Evolutionary conservation across 192 early-diverging fungal genomes (phyloP), one percentile per base, ranked within the genome.

Genomic region (Phlyctochytrium arcticum): DNA sequence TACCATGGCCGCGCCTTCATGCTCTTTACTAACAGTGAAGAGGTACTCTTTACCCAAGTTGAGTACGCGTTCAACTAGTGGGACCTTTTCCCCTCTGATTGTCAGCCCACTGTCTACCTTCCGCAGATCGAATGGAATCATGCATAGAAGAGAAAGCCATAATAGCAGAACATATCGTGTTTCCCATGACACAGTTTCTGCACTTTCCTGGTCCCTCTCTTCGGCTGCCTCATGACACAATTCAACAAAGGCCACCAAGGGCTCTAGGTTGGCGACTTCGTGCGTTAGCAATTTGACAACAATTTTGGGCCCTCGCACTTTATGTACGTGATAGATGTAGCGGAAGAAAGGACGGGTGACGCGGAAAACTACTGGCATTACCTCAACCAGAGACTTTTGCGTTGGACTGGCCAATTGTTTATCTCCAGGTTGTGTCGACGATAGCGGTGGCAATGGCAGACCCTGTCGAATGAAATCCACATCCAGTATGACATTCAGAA

Each of bases 121-220:
- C 57, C 79, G 83, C 10, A 99, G 76, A 67, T 98, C 94, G 72
- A 99, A 99, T 4, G 97, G 97, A 32, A 95, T 86, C 90, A 95
- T 96, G 49, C 85, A 85, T 69, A 98, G 80, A n/a, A 97, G 81
- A 7, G 95, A 95, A 12, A 98, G 75, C 94, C 95, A 98, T 10
- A 99, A 80, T 23, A 96, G 67, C 15, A 89, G 73, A 15, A 94
- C 72, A 60, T 92, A 98, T 12, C 92, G 84, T 1, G 82, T 81
- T 26, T 88, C 85, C 96, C 96, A 99, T n/a, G n/a, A n/a, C 15
- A 57, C 36, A 2, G 32, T 10, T 30, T 48, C 54, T 32, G 51
- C n/a, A n/a, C n/a, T n/a, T n/a, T n/a, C n/a, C n/a, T n/a, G n/a
- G n/a, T n/a, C n/a, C n/a, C n/a, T n/a, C n/a, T n/a, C n/a, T n/a